Conservation (phyloP, 768 basidiomycete genomes). For the Lentinula sp. region DNA sequence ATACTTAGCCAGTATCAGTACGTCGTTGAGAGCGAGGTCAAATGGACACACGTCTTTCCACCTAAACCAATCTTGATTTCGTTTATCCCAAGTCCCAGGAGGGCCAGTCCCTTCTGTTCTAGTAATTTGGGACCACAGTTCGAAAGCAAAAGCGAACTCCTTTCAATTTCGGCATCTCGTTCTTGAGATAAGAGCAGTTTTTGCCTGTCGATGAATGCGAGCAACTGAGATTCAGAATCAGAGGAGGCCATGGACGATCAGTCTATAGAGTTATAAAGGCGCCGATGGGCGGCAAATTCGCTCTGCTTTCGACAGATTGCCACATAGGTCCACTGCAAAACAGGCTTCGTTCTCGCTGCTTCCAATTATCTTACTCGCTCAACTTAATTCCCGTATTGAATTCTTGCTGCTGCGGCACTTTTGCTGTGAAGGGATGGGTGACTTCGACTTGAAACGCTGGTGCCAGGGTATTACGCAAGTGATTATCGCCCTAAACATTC, state of each 20-base stretch:
- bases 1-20: slow-evolving; percentile 25
- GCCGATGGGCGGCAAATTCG: neutral
- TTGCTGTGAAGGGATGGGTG: neutral
- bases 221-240: slow-evolving; percentile 23
- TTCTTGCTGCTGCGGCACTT: neutral
- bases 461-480: neutral
- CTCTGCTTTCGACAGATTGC: neutral
- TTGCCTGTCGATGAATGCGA: slow-evolving; percentile 63
- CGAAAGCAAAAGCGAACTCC: slow-evolving; percentile 70
- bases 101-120: slow-evolving; percentile 82
- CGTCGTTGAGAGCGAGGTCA: neutral
- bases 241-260: neutral
- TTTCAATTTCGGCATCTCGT: slow-evolving; percentile 78
- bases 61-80: slow-evolving; percentile 82
- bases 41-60: slow-evolving; percentile 70
- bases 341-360: neutral
- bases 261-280: neutral
- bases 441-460: neutral
- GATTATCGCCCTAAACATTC: neutral
- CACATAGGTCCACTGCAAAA: neutral
- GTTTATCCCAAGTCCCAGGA: slow-evolving; percentile 66
- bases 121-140: slow-evolving; percentile 80
- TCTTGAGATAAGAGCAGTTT: slow-evolving; percentile 62
- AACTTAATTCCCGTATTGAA: neutral
- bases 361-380: neutral